Base-by-base conservation (phyloP, 2,329 filamentous ascomycete genomes). In the Cladophialophora immunda region DNA sequence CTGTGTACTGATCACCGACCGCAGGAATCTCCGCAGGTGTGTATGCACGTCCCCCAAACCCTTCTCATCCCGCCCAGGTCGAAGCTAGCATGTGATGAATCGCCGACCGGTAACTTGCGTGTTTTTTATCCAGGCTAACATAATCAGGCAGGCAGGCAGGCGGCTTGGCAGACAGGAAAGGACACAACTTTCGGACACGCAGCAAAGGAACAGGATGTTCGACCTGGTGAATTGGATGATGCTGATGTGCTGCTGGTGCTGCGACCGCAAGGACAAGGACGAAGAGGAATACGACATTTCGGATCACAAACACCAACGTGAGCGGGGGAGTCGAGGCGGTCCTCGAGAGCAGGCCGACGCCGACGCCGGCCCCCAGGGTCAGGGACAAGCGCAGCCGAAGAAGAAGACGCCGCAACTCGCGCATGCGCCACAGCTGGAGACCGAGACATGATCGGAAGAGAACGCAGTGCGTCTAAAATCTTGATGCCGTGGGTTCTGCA, bases 231-330 rank as follows among this genome's bases (percentile, higher is more conserved):
- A 59, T 27, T 68, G 58, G 58, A 63, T 64, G 57, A 36, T 65
- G 52, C 50, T 68, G 7, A 62, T 68, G 62, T 68, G 66, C 53
- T 68, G 62, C 58, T 68, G 62, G 62, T 65, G 66, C 30, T 65
- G 58, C 22, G 61, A 58, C n/a, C 25, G 52, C 19, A 68, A 64
- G 34, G 54, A 41, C 30, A 36, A 59, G 17, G 57, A 65, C 9
- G 62, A 65, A 34, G 47, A 62, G 25, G 66, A 62, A 30, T 65
- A 68, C 22, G 66, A 65, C 9, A 25, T 41, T 4, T 29, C 54
- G 13, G 60, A 67, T 5, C 30, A 36, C 27, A 47, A 59, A 30
- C 22, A 34, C 27, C 63, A 52, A 55, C 36, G 11, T 19, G 47
- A 36, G n/a, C 27, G 64, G 27, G 36, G 29, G 11, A 36, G 50